Base-by-base conservation (phyloP, 352 stramenopile species). In the Globisporangium heterothallicum region DNA sequence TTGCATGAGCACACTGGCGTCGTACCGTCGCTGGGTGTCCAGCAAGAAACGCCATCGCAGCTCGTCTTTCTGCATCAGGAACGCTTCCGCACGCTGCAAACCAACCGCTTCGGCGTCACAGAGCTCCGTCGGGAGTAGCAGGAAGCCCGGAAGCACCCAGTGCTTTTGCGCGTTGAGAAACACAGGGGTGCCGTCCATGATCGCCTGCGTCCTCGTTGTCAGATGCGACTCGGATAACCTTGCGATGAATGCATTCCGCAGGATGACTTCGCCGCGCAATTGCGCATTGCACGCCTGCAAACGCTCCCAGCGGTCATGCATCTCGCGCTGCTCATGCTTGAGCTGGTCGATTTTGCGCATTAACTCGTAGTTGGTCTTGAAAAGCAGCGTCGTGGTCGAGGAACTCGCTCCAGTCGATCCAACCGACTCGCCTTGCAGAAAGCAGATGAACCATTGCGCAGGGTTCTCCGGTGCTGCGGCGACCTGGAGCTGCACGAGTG, bases 31-130 rank as follows among this genome's bases (percentile, higher is more conserved):
- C 49, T 89, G 75, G 2, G 65, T 36, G 1, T 55, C 54, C 8
- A 92, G 58, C 14, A 88, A 53, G 14, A 68, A 72, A 0, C 65
- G 68, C 76, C 74, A 88, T 12, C 61, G 61, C 2, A 47, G 42
- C 47, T 92, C 81, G 43, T 92, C 78, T 42, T 72, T 60, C 49
- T 85, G 70, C 81, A 92, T 90, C 25, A 87, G 54, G 21, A 70
- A 77, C 3, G 42, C 43, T 45, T 92, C 81, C 0, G 81, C 81
- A 14, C 81, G 66, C 16, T 63, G 58, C n/a, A 89, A 56, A 1
- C 66, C 78, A 25, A 73, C 49, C 10, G 74, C 38, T 44, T 92
- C 68, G 8, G 22, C 29, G 0, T 25, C 24, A 0, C 42, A 68
- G 16, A 88, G 60, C 19, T 50, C 30, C n/a, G 32, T 19, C 0